Evolutionary conservation across 108 stramenopile species (phyloP), one percentile per base, ranked within the genome.

Genomic region (Pseudonitzschia multiseries): DNA sequence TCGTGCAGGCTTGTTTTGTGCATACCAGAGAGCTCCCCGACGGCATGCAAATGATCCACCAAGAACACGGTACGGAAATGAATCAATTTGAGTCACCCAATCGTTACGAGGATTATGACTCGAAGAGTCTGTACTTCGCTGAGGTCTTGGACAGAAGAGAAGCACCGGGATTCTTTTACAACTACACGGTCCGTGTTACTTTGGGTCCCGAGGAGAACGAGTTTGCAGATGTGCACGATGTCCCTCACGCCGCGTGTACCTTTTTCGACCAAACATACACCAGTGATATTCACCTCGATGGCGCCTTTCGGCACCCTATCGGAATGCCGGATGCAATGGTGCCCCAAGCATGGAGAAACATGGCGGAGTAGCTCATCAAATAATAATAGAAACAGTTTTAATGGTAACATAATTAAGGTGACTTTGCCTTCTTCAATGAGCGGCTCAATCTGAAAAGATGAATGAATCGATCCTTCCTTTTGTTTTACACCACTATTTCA

Each of bases 231-330:
- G 79, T 93, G 15, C 73, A 83, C 51, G 68, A 87, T 65, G 86
- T 94, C 15, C 90, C 93, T 2, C 86, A 89, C 69, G 42, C 54
- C 4, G 86, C 87, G 1, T 83, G 91, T 28, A 81, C 77, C 2
- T 91, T 93, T 57, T 61, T 81, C 8, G 86, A 93, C 69, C 52
- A 24, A 27, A 84, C 83, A 0, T 93, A 91, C 56, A 69, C 71
- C 9, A 75, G 83, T 27, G 91, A 91, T 73, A 75, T 90, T 43
- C 83, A 90, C 71, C 27, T 69, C 8, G 28, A 57, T 9, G 77
- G 72, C 21, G 87, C 87, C 14, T 94, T 94, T 54, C 84, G 93
- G 13, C 87, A 91, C 68, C 67, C 78, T 21, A 94, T 94, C 76
- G 80, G 75, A 44, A 79, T 94, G 52, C 84, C 80, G 15, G 87